Base-by-base conservation (phyloP, 768 basidiomycete genomes). In the Collybia nuda region DNA sequence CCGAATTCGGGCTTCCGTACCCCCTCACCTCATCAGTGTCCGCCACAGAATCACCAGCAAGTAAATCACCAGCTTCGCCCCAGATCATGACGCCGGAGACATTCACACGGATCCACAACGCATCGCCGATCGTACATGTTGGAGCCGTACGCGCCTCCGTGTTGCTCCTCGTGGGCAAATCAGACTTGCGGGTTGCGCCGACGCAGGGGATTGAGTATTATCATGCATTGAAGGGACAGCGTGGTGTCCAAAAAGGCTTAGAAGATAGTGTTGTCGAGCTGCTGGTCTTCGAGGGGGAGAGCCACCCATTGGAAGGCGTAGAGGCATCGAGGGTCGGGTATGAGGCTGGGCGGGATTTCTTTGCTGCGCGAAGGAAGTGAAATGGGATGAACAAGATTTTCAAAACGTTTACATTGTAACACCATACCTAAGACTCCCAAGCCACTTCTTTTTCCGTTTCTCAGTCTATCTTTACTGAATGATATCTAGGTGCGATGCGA, bases 231-330 rank as follows among this genome's bases (percentile, higher is more conserved):
- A 86, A 81, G 59, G 79, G 72, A 6, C 60, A 66, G 26, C 54
- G 54, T 19, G 15, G 29, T 0, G 40, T 46, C 4, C 45, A 32
- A 12, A 47, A 57, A 8, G 43, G 53, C 26, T 56, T 54, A 11
- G 44, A 52, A 36, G 55, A 50, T 21, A 61, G 67, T 48, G 64
- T 69, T 5, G 78, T 85, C 14, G 81, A 85, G 42, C 73, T 87
- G 77, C 64, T 86, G 29, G 61, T 74, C 42, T 88, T 87, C 54
- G 77, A 79, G 18, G 78, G 80, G 19, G 83, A 86, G 56, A 72
- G 76, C 1, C 87, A 89, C 62, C 71, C 83, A 3, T 61, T 87
- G 5, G 85, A 85, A 15, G 80, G 82, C 0, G 82, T 87, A 2
- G 84, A 85, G 59, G 75, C 80, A 1, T 72, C 73, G n/a, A 74